These are phyloP conservation scores for Prunus campanulata DNA, from an alignment of 306 rosid species.

Conservation along the genomic window DNA sequence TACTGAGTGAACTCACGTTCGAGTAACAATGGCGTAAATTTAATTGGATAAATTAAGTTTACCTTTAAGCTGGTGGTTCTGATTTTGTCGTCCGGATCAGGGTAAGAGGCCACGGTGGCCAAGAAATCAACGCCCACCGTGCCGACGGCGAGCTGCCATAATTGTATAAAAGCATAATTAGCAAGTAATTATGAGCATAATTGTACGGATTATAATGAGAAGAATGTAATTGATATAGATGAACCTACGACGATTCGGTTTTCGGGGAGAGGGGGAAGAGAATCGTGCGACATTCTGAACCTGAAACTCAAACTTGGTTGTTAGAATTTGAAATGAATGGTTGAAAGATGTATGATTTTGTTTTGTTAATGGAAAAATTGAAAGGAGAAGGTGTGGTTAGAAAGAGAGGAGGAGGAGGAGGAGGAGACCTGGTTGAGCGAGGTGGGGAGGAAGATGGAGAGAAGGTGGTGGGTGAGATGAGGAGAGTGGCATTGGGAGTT, in stretches of 20 bases:
- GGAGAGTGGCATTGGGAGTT: not conserved
- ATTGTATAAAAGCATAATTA: not conserved
- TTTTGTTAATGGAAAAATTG: not conserved
- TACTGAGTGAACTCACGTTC: not conserved
- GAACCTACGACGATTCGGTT: slow-evolving; percentile 11
- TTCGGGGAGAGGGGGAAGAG: slow-evolving; percentile 42
- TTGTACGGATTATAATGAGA: not conserved
- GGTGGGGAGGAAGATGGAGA: not conserved
- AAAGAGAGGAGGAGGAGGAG: not conserved
- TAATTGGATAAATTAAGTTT: not conserved
- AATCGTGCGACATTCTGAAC: slow-evolving; percentile 42
- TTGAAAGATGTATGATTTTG: not conserved
- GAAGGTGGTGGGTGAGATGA: not conserved
- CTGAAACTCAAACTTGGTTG: slow-evolving; percentile 13
- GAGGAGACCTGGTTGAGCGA: slow-evolving; percentile 18
- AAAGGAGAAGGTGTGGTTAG: not conserved
- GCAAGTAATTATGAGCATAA: not conserved
- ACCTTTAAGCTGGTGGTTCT: slow-evolving; percentile 74
- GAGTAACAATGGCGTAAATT: not conserved
- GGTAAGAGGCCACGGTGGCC: slow-evolving; percentile 64
- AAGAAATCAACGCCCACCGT: slow-evolving; percentile 50
- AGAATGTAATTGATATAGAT: not conserved
- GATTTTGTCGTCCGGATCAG: slow-evolving; percentile 73
- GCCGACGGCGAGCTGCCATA: slow-evolving; percentile 73
- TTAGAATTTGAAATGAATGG: not conserved